Conservation (phyloP, 1,139 yeast genomes). For the Pichia sp. region DNA sequence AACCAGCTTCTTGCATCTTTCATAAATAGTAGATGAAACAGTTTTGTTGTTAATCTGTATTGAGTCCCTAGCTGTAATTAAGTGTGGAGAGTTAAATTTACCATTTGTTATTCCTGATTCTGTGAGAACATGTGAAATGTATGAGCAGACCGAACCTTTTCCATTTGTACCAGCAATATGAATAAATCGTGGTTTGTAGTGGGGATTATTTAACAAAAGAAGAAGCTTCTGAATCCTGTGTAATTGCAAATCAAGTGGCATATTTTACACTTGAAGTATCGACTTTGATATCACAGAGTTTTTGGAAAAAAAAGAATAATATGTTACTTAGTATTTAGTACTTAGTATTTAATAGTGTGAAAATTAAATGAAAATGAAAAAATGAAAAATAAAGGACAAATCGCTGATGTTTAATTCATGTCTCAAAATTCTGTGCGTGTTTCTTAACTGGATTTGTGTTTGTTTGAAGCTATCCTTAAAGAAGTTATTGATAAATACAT, state of each 20-base stretch:
- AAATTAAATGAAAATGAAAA: too few relatives aligned
- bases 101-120: slow-evolving; percentile 52
- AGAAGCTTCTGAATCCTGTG: slow-evolving; percentile 14
- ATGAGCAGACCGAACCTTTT: slow-evolving; percentile 84
- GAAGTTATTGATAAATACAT: too few relatives aligned
- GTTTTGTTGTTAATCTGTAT: slow-evolving; percentile 58
- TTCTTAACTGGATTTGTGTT: too few relatives aligned
- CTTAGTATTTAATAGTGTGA: too few relatives aligned
- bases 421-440: too few relatives aligned
- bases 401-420: too few relatives aligned
- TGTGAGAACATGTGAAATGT: slow-evolving; percentile 56
- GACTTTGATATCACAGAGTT: too few relatives aligned
- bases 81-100: slow-evolving; percentile 82
- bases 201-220: slow-evolving; percentile 14
- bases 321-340: too few relatives aligned
- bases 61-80: slow-evolving; percentile 66
- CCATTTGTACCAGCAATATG: slow-evolving; percentile 96
- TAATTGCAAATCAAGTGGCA: slow-evolving; percentile 63
- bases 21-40: slow-evolving; percentile 44
- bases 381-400: too few relatives aligned
- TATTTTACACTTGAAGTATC: slow-evolving; percentile 13
- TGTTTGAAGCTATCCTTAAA: too few relatives aligned
- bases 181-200: slow-evolving; percentile 51
- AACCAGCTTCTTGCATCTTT: slow-evolving; percentile 38
- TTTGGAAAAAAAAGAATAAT: too few relatives aligned